phyloP scores from a whole-genome alignment of 2,329 filamentous ascomycete genomes.

The Curvularia lunata region DNA sequence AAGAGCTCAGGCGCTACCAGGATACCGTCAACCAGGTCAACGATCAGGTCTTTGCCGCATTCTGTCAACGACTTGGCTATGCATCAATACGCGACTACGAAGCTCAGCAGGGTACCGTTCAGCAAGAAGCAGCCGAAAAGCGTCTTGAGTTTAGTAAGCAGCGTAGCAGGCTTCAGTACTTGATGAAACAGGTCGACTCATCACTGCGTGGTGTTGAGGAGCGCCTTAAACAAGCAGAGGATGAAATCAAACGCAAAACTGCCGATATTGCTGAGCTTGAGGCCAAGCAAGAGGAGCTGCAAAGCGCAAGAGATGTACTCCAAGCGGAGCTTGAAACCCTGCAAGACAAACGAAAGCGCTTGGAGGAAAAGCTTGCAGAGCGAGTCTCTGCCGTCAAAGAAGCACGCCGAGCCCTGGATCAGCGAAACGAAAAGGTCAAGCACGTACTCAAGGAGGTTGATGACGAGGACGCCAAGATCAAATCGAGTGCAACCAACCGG shows the following conservation, averaged over 20 bases:
- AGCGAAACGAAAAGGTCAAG: slow-evolving; percentile 84
- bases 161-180: slow-evolving; percentile 65
- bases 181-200: slow-evolving; percentile 70
- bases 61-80: slow-evolving; percentile 88
- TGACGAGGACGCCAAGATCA: slow-evolving; percentile 81
- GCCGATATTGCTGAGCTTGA: slow-evolving; percentile 69
- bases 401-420: slow-evolving; percentile 80
- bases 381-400: slow-evolving; percentile 79
- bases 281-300: slow-evolving; percentile 74
- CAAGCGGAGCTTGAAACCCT: slow-evolving; percentile 79
- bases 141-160: slow-evolving; percentile 87
- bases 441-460: slow-evolving; percentile 74
- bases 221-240: slow-evolving; percentile 72
- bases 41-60: slow-evolving; percentile 83
- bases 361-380: slow-evolving; percentile 70
- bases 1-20: slow-evolving; percentile 62
- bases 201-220: slow-evolving; percentile 72
- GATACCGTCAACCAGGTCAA: slow-evolving; percentile 79
- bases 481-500: slow-evolving; percentile 82
- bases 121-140: slow-evolving; percentile 88
- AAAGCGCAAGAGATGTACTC: slow-evolving; percentile 73
- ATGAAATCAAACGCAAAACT: slow-evolving; percentile 69
- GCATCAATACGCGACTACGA: slow-evolving; percentile 91
- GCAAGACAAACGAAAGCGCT: slow-evolving; percentile 71
- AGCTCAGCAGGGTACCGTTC: slow-evolving; percentile 86